A percentile compares a stretch with the other conserved stretches of the same genome.
Conservation (phyloP, 2,329 filamentous ascomycete genomes). For the Aspergillus sp. region DNA sequence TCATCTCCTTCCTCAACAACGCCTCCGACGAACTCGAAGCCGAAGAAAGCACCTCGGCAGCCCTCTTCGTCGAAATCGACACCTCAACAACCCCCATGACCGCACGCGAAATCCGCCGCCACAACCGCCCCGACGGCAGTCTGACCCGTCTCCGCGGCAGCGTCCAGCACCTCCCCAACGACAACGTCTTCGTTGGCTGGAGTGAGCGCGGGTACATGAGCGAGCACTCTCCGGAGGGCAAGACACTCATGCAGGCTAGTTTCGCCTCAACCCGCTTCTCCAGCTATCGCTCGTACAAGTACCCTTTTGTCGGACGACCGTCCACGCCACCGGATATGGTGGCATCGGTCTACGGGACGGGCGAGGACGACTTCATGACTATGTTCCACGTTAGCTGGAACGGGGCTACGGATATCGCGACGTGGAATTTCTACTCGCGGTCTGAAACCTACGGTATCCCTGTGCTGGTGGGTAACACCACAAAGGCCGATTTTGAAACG, state of each 20-base stretch:
- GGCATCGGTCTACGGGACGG: slow-evolving; percentile 24
- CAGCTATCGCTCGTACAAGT: slow-evolving; percentile 38
- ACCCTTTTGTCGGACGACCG: slow-evolving; percentile 29
- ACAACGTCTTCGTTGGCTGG: slow-evolving; percentile 34
- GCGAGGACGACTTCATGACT: slow-evolving; percentile 15
- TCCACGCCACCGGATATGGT: slow-evolving; percentile 25
- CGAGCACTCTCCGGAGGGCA: slow-evolving; percentile 29
- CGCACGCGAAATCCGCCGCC: slow-evolving; percentile 21
- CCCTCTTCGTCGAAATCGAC: slow-evolving; percentile 27
- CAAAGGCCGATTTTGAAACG: slow-evolving; percentile 33
- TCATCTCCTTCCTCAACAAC: slow-evolving; percentile 31
- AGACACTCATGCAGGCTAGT: slow-evolving; percentile 29
- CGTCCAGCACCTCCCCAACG: slow-evolving; percentile 28
- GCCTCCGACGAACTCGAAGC: slow-evolving; percentile 24
- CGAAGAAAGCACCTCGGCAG: slow-evolving; percentile 23
- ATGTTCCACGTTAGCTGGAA: slow-evolving; percentile 40
- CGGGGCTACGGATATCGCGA: slow-evolving; percentile 42
- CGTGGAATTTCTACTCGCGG: slow-evolving; percentile 30
- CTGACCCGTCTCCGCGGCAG: slow-evolving; percentile 32
- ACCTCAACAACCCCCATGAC: slow-evolving; percentile 19
- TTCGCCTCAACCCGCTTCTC: slow-evolving; percentile 29
- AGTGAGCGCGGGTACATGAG: slow-evolving; percentile 30
- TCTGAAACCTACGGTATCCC: slow-evolving; percentile 1
- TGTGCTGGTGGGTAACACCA: slow-evolving; percentile 20
- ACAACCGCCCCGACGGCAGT: slow-evolving; percentile 28